Conservation (phyloP, 2,329 filamentous ascomycete genomes). For the Onygenales sp. region DNA sequence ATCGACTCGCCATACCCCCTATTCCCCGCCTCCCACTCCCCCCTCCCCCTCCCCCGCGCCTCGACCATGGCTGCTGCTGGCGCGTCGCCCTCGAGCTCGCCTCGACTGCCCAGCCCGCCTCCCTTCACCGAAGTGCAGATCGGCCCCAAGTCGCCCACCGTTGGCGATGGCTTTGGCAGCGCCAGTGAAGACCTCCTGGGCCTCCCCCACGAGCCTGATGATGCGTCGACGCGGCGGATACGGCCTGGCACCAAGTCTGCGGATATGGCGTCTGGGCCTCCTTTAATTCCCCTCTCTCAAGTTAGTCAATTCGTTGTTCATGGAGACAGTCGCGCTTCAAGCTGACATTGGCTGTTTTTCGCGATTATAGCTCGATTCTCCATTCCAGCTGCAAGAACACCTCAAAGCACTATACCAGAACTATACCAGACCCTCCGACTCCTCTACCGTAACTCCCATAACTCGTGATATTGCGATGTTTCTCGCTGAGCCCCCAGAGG, state of each 20-base stretch:
- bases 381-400: constrained; percentile 95
- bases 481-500: constrained; percentile 69
- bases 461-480: constrained; percentile 63
- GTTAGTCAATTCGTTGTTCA: constrained; percentile 35
- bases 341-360: constrained; percentile 5
- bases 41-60: background rate
- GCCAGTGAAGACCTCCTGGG: constrained; percentile 47
- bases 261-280: constrained; percentile 88
- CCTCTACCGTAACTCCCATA: constrained; percentile 58
- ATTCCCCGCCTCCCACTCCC: background rate
- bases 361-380: constrained; percentile 69
- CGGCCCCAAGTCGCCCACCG: constrained; percentile 63
- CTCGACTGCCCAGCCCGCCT: constrained; percentile 87
- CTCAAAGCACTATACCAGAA: constrained; percentile 84
- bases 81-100: constrained; percentile 60
- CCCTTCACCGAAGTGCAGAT: constrained; percentile 93
- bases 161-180: constrained; percentile 51
- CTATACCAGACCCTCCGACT: constrained; percentile 55
- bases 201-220: constrained; percentile 50
- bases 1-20: background rate
- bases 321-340: background rate
- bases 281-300: constrained; percentile 74
- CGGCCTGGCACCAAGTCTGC: constrained; percentile 84
- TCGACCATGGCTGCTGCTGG: constrained; percentile 35
- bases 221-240: constrained; percentile 72